A percentile compares a stretch with the other conserved stretches of the same genome.
Conservation (phyloP, 2,329 filamentous ascomycete species). For the Paraphaeosphaeria sporulosa region DNA sequence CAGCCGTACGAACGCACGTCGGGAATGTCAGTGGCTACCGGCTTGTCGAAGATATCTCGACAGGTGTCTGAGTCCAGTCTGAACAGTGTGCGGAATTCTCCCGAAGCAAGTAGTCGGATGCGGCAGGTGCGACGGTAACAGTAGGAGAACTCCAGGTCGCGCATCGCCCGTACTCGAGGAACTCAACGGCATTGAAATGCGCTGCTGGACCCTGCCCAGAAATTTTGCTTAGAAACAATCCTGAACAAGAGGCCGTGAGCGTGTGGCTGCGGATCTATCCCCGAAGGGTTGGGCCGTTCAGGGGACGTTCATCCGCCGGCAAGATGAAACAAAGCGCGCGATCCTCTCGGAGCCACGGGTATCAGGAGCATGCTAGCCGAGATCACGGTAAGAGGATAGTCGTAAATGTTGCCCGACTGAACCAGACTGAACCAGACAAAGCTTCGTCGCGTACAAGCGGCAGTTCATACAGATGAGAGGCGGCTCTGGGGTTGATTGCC, state of each 20-base stretch:
- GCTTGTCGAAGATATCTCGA: constrained; percentile 5
- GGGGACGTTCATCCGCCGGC: constrained; percentile 11
- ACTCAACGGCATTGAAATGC: background rate
- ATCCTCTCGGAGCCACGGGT: constrained; percentile 3
- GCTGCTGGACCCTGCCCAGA: background rate
- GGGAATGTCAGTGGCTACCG: background rate
- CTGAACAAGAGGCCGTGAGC: background rate
- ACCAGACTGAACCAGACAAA: background rate
- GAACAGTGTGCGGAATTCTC: background rate
- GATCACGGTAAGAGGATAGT: background rate
- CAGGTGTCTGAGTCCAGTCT: background rate
- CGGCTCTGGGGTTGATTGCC: constrained; percentile 6
- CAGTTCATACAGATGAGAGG: background rate
- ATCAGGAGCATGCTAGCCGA: constrained; percentile 3
- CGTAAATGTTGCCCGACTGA: constrained; percentile 2
- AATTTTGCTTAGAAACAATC: background rate
- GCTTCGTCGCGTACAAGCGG: background rate
- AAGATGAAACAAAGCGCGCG: constrained; percentile 10
- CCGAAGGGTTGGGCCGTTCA: constrained; percentile 4
- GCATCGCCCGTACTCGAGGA: background rate
- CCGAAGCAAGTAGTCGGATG: constrained; percentile 4
- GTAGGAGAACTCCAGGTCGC: background rate
- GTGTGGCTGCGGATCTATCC: background rate
- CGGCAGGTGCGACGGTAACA: constrained; percentile 6
- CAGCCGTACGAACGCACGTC: background rate